phyloP scores from a whole-genome alignment of 208 protist genomes.

The Angomonas ambiguus region DNA sequence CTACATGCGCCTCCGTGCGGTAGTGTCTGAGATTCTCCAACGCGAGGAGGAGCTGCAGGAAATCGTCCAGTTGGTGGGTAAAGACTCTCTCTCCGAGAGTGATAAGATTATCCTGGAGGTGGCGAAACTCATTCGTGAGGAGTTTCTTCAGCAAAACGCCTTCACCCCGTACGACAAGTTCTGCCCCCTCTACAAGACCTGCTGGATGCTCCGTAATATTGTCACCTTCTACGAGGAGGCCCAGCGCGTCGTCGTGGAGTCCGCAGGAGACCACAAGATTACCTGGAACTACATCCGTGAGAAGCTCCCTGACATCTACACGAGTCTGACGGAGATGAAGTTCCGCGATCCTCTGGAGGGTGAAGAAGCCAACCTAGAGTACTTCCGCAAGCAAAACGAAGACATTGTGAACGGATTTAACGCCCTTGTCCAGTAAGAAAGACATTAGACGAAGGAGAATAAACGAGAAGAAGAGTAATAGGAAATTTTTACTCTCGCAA shows the following conservation, averaged over 20 bases:
- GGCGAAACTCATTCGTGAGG: constrained; percentile 98
- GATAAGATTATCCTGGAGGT: constrained; percentile 99
- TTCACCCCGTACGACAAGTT: constrained; percentile 98
- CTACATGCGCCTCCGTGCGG: constrained; percentile 94
- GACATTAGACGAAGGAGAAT: constrained; percentile 17
- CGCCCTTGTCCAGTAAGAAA: constrained; percentile 70
- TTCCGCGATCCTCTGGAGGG: constrained; percentile 87
- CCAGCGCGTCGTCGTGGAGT: constrained; percentile 87
- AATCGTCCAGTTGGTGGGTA: constrained; percentile 99
- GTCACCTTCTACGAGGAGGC: constrained; percentile 96
- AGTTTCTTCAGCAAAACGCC: constrained; percentile 99
- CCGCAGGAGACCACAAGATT: constrained; percentile 92
- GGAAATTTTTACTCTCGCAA: not conserved
- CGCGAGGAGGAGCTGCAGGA: constrained; percentile 99
- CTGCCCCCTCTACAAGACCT: constrained; percentile 98
- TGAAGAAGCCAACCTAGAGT: constrained; percentile 79
- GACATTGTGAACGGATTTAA: constrained; percentile 82
- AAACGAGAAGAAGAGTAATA: constrained; percentile 20
- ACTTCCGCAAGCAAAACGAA: constrained; percentile 89
- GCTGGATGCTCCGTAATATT: constrained; percentile 98
- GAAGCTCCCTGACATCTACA: constrained; percentile 84
- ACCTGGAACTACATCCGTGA: constrained; percentile 95
- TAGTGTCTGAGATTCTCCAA: constrained; percentile 96
- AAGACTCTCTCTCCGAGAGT: constrained; percentile 99
- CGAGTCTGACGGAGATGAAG: constrained; percentile 89